Evolutionary conservation across 306 rosid genomes (phyloP).

Genomic region (Corylus avellana): DNA sequence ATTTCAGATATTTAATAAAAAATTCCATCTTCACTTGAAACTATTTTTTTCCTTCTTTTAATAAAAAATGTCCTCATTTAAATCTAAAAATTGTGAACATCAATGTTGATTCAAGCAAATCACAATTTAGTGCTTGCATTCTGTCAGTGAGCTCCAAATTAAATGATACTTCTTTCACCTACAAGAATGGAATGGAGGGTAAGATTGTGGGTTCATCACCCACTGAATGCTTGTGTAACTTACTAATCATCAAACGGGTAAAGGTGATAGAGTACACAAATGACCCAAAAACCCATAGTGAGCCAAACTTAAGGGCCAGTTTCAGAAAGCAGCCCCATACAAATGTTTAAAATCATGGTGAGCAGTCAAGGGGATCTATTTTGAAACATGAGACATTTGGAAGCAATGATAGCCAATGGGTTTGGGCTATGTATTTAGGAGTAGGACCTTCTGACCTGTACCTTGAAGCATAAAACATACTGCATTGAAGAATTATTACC

Average conservation of each 20-base stretch:
- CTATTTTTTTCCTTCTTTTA: background rate
- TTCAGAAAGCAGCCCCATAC: background rate
- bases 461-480: background rate
- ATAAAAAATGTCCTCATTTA: background rate
- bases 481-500: background rate
- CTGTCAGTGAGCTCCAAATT: background rate
- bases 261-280: background rate
- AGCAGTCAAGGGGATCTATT: background rate
- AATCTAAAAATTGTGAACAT: background rate
- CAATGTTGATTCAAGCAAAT: background rate
- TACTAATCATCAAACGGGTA: too few relatives aligned
- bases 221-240: too few relatives aligned
- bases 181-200: background rate
- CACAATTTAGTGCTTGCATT: constrained; percentile 4
- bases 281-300: background rate
- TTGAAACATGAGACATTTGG: background rate
- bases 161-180: background rate
- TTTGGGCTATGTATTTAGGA: background rate
- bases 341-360: constrained; percentile 1
- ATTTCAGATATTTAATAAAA: background rate
- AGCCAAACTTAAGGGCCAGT: background rate
- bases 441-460: background rate
- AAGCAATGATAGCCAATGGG: too few relatives aligned
- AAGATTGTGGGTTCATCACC: too few relatives aligned
- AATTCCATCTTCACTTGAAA: background rate